Base-by-base conservation (phyloP, 495 filamentous ascomycete genomes). In the Penicillium pancosmium region DNA sequence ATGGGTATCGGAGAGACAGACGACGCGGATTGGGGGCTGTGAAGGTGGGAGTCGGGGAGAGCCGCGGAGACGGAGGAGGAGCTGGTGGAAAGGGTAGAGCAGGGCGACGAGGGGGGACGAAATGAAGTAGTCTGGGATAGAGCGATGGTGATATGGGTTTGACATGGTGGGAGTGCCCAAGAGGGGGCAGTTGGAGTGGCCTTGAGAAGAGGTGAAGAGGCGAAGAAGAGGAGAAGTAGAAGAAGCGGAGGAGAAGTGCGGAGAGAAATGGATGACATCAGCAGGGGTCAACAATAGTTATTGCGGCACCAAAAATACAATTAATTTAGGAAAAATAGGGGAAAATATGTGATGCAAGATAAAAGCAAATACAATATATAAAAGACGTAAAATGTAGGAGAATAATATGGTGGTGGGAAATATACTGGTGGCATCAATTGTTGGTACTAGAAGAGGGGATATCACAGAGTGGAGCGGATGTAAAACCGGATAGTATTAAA, bases 1-100 rank as follows among this genome's bases (percentile, higher is more conserved):
- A 68, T 98, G 93, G 8, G 93, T 97, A 71, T 98, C 93, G 1
- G 91, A 94, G 38, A 98, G 86, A 68, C 90, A 96, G 50, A 97
- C 88, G 35, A 98, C 81, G 35, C 87, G 83, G 63, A 96, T 88
- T 0, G 84, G 79, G 0, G 73, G 70, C 47, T 78, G 67, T 27
- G 77, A 74, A 1, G 84, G 79, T 15, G 83, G 77, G 5, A 72
- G 76, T 53, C 81, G 81, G 4, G 88, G 81, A 38, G 80, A 70
- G 1, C 87, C 84, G 23, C 89, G 85, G 16, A 93, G 80, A 62
- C 75, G 80, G 15, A 87, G 78, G 35, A 93, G 68, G 40, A 86
- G 36, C 34, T 78, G 78, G 73, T 92, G 89, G 12, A 90, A 54
- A 12, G 80, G 74, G 51, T 79, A 77, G 52, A 80, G 69, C 55